These are phyloP conservation scores for Angophora floribunda DNA, from an alignment of 345 rosid genomes.

Conservation along the genomic window DNA sequence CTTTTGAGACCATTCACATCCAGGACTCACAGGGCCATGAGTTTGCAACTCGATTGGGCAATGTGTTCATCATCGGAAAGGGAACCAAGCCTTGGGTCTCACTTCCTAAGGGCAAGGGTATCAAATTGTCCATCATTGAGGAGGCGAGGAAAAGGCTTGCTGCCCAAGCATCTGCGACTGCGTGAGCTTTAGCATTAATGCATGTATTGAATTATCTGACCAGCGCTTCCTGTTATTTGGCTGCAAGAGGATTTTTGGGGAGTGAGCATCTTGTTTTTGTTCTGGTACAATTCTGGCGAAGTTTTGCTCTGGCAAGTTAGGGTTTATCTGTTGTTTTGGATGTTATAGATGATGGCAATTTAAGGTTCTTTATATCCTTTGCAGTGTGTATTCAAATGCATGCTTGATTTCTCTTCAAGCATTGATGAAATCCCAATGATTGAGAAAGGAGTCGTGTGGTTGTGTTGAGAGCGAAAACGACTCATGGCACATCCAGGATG, in stretches of 20 bases:
- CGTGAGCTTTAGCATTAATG: background rate
- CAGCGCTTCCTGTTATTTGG: background rate
- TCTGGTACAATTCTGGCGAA: background rate
- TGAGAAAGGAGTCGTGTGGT: background rate
- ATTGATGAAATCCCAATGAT: background rate
- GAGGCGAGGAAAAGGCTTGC: slow-evolving; percentile 79
- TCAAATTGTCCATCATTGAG: slow-evolving; percentile 71
- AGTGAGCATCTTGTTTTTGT: background rate
- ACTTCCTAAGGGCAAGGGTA: slow-evolving; percentile 88
- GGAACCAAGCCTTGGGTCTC: slow-evolving; percentile 84
- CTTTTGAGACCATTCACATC: slow-evolving; percentile 72
- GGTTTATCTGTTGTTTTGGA: background rate
- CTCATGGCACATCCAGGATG: background rate
- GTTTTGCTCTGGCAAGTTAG: background rate
- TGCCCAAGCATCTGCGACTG: slow-evolving; percentile 36
- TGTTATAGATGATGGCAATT: background rate
- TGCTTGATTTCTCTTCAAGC: background rate
- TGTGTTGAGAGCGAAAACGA: background rate
- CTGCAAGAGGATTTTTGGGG: background rate
- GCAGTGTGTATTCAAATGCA: background rate
- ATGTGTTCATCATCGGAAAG: slow-evolving; percentile 73
- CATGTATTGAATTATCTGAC: background rate
- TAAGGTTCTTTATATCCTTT: background rate
- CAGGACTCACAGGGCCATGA: slow-evolving; percentile 74
- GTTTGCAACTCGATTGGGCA: slow-evolving; percentile 78